Conservation (phyloP, 2,329 filamentous ascomycete genomes). For the Colletotrichum caudatum region DNA sequence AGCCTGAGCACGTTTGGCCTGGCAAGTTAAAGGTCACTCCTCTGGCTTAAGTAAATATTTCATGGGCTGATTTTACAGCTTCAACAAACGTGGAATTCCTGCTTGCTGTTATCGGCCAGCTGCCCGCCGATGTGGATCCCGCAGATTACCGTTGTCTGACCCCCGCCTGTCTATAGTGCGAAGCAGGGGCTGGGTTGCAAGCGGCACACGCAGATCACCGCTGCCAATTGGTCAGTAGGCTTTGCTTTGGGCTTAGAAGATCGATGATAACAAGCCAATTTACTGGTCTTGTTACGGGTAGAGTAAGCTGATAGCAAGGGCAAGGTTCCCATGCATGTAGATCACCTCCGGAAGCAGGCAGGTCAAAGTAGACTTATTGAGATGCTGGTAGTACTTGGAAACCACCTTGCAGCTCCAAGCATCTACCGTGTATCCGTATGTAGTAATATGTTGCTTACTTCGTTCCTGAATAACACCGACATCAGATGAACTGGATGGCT, state of each 20-base stretch:
- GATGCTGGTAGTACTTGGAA: background rate
- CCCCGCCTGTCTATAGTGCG: background rate
- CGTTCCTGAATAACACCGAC: background rate
- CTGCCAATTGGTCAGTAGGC: too few species aligned
- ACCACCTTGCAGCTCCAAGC: too few species aligned
- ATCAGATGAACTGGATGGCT: background rate
- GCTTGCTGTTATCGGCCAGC: too few species aligned
- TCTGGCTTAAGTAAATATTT: too few species aligned
- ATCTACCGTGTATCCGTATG: background rate
- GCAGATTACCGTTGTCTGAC: background rate
- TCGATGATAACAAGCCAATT: too few species aligned
- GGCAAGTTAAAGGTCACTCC: too few species aligned
- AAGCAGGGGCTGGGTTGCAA: background rate
- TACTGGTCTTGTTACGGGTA: background rate
- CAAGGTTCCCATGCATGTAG: too few species aligned
- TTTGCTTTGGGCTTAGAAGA: too few species aligned
- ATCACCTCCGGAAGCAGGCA: background rate
- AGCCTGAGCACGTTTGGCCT: accelerated
- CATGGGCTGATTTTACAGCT: too few species aligned
- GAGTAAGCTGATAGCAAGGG: background rate
- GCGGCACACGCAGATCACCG: too few species aligned
- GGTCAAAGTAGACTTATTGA: background rate
- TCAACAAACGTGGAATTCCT: too few species aligned
- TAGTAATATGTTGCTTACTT: background rate
- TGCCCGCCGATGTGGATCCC: background rate